Percentiles rank a stretch among this genome's conserved stretches.
Conservation (phyloP, 352 stramenopile genomes). For the Pilasporangium apinafurcum region DNA sequence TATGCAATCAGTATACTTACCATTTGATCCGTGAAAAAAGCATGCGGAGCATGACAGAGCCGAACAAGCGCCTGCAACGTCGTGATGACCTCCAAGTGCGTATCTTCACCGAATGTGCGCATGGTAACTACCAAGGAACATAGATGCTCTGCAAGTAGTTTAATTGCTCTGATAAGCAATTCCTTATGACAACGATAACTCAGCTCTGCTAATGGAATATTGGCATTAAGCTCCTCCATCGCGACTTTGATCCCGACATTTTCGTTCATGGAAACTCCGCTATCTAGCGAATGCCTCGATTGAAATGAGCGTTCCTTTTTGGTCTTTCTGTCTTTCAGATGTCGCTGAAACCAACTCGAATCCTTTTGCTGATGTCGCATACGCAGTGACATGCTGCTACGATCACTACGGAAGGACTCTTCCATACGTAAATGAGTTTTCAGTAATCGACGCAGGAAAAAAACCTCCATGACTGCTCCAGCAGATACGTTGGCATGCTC, state of each 20-base stretch:
- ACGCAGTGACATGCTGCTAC: no score
- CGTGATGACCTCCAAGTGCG: slow-evolving; percentile 28
- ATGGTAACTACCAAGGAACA: slow-evolving; percentile 22
- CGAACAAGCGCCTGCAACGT: slow-evolving; percentile 47
- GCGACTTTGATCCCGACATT: slow-evolving; percentile 25
- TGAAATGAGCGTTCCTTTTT: slow-evolving; percentile 19
- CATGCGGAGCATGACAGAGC: slow-evolving; percentile 34
- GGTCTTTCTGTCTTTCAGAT: slow-evolving; percentile 20
- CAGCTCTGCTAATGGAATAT: slow-evolving; percentile 33
- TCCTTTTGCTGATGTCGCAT: no score
- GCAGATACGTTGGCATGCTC: slow-evolving; percentile 15
- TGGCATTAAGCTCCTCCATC: slow-evolving; percentile 57
- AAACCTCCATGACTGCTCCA: slow-evolving; percentile 34
- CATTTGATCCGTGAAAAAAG: slow-evolving; percentile 28
- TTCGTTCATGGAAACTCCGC: slow-evolving; percentile 43
- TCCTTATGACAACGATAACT: slow-evolving; percentile 21
- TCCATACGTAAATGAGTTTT: slow-evolving; percentile 17
- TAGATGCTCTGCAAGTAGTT: slow-evolving; percentile 43
- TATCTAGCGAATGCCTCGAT: slow-evolving; percentile 38
- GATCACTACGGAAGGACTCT: slow-evolving; percentile 13
- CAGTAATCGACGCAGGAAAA: slow-evolving; percentile 47
- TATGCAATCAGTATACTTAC: slow-evolving; percentile 13
- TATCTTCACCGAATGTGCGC: slow-evolving; percentile 24
- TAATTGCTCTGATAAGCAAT: slow-evolving; percentile 34
- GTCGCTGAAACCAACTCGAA: slow-evolving; percentile 26